Conservation (phyloP, 176 grass and related monocot genomes). For the Pontederia crassipes region DNA sequence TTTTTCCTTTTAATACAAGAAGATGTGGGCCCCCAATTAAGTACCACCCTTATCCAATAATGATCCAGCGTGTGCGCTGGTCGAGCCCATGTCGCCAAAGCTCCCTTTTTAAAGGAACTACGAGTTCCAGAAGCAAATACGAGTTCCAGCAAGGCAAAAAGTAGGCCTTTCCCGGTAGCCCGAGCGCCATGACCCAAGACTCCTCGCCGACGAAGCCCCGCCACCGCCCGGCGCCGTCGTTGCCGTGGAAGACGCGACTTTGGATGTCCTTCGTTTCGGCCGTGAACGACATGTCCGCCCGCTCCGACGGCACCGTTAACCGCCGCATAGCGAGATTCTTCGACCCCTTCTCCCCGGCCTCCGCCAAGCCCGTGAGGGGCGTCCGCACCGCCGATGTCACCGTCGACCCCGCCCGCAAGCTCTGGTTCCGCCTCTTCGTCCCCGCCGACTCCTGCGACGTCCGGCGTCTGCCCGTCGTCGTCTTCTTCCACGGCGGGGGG, state of each 20-base stretch:
- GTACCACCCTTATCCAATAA: too few relatives aligned
- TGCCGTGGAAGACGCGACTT: conserved; percentile 48
- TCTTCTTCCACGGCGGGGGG: conserved; percentile 64
- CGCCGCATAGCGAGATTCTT: conserved; percentile 39
- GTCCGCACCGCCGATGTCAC: conserved; percentile 19
- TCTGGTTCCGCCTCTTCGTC: conserved; percentile 50
- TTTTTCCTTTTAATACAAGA: too few relatives aligned
- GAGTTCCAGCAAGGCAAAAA: too few relatives aligned
- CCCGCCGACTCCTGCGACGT: background rate
- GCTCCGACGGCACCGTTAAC: conserved; percentile 57
- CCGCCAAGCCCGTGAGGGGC: background rate
- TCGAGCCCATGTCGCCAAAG: too few relatives aligned
- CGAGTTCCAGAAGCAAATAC: too few relatives aligned
- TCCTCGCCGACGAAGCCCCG: background rate
- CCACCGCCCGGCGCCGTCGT: conserved; percentile 29
- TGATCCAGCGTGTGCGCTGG: too few relatives aligned
- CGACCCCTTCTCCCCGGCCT: conserved; percentile 18
- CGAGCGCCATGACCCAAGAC: too few relatives aligned
- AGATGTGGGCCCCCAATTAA: too few relatives aligned
- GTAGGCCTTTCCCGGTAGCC: too few relatives aligned
- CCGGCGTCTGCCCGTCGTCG: conserved; percentile 29
- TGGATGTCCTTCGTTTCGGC: conserved; percentile 16
- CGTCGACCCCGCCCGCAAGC: conserved; percentile 11
- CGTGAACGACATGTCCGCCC: conserved; percentile 33
- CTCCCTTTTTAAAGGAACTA: too few relatives aligned